These are phyloP conservation scores for Nemania bipapillata DNA, from an alignment of 2,329 filamentous ascomycete genomes.

Conservation along the genomic window DNA sequence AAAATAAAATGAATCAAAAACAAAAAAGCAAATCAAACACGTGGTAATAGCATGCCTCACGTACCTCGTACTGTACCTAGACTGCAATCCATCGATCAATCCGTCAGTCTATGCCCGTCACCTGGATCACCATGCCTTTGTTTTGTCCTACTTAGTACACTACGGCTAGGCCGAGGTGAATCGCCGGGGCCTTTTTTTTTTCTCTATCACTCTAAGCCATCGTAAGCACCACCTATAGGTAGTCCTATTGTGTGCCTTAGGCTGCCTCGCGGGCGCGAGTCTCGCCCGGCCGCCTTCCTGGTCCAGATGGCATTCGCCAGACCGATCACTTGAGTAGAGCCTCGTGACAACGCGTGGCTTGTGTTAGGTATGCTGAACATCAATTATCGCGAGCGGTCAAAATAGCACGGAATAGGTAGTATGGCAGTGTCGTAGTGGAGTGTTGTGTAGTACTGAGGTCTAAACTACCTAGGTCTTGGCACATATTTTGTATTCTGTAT, in stretches of 20 bases:
- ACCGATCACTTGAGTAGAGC: conserved; percentile 7
- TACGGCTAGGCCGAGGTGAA: conserved; percentile 10
- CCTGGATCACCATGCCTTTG: conserved; percentile 3
- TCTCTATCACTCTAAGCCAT: too few relatives aligned
- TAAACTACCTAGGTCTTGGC: background rate
- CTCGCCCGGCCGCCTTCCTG: conserved; percentile 15
- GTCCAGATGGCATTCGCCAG: background rate
- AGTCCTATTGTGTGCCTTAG: background rate
- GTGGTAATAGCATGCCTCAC: background rate
- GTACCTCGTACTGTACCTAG: background rate
- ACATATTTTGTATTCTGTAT: background rate
- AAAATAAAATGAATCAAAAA: background rate
- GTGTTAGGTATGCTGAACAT: background rate
- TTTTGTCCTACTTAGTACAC: too few relatives aligned
- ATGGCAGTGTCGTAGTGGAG: too few relatives aligned
- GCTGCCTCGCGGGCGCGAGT: background rate
- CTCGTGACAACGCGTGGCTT: conserved; percentile 2
- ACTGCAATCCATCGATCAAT: background rate
- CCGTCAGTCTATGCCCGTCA: background rate
- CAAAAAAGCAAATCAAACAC: conserved; percentile 1
- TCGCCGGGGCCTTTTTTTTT: background rate
- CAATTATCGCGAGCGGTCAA: background rate
- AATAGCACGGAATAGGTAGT: background rate
- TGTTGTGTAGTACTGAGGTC: background rate
- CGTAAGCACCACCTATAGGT: background rate